Percentiles rank a stretch among this genome's conserved stretches.
Conservation (phyloP, 2,329 filamentous ascomycete species). For the Fusarium sp. region DNA sequence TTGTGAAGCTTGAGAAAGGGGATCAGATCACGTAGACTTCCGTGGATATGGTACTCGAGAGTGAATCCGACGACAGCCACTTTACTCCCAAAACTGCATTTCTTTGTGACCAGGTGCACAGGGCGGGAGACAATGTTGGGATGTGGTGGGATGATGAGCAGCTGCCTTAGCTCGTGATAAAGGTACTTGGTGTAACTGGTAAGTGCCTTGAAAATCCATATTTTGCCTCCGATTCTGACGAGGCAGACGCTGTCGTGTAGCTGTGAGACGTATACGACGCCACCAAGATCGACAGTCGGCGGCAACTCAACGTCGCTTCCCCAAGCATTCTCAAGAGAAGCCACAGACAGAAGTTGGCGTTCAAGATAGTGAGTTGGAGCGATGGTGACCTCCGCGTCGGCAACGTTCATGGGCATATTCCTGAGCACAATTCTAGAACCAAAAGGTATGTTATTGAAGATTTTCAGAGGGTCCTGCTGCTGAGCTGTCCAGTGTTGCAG, state of each 20-base stretch:
- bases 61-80: slow-evolving; percentile 65
- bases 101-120: slow-evolving; percentile 63
- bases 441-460: slow-evolving; percentile 61
- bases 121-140: slow-evolving; percentile 61
- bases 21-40: slow-evolving; percentile 63
- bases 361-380: slow-evolving; percentile 63
- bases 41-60: slow-evolving; percentile 60
- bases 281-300: slow-evolving; percentile 56
- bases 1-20: slow-evolving; percentile 59
- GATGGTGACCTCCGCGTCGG: slow-evolving; percentile 55
- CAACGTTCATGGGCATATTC: slow-evolving; percentile 57
- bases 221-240: slow-evolving; percentile 52
- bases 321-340: slow-evolving; percentile 55
- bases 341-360: slow-evolving; percentile 56
- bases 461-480: slow-evolving; percentile 39
- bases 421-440: slow-evolving; percentile 65
- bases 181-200: slow-evolving; percentile 66
- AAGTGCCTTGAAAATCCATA: slow-evolving; percentile 66
- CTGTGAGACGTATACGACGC: slow-evolving; percentile 60
- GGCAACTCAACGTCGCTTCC: slow-evolving; percentile 52
- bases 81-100: slow-evolving; percentile 63
- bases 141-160: slow-evolving; percentile 62
- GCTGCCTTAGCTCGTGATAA: slow-evolving; percentile 66
- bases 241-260: slow-evolving; percentile 68
- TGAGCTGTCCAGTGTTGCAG: slow-evolving; percentile 59